Evolutionary conservation across 495 filamentous ascomycete species (phyloP).

Genomic region (Hypoxylon fuscum): DNA sequence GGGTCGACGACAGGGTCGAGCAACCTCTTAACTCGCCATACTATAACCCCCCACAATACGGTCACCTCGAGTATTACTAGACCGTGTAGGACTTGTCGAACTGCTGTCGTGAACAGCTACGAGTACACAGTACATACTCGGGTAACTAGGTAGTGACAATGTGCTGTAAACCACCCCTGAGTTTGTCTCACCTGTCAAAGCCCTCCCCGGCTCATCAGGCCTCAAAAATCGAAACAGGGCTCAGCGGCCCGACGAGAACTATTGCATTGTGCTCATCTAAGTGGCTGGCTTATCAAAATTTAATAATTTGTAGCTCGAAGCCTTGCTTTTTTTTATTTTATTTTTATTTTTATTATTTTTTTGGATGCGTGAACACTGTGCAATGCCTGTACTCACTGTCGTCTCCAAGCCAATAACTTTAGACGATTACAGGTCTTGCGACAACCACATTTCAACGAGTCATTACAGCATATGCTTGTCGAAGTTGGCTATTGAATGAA

Average conservation of each 20-base stretch:
- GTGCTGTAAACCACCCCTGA: slow-evolving; percentile 12
- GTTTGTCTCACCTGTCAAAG: slow-evolving; percentile 25
- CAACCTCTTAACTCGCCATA: slow-evolving; percentile 24
- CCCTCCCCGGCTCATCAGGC: slow-evolving; percentile 26
- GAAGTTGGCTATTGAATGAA: neutral
- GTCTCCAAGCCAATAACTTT: neutral
- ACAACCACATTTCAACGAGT: neutral
- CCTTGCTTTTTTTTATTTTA: slow-evolving; percentile 7
- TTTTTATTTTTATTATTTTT: no score
- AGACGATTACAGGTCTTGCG: neutral
- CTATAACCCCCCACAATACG: slow-evolving; percentile 29
- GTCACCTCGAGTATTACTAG: neutral
- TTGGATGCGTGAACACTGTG: slow-evolving; percentile 13
- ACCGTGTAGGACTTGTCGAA: slow-evolving; percentile 6
- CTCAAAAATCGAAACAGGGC: slow-evolving; percentile 10
- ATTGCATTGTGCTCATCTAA: slow-evolving; percentile 10
- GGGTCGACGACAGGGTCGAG: slow-evolving; percentile 37
- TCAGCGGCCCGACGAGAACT: slow-evolving; percentile 26
- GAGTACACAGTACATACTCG: slow-evolving; percentile 6
- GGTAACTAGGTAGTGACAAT: no score
- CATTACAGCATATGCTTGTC: slow-evolving; percentile 4
- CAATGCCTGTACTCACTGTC: neutral
- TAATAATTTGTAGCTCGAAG: neutral
- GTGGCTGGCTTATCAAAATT: neutral
- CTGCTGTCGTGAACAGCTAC: neutral